Conservation (phyloP, 768 basidiomycete genomes). For the Serendipita sp. region DNA sequence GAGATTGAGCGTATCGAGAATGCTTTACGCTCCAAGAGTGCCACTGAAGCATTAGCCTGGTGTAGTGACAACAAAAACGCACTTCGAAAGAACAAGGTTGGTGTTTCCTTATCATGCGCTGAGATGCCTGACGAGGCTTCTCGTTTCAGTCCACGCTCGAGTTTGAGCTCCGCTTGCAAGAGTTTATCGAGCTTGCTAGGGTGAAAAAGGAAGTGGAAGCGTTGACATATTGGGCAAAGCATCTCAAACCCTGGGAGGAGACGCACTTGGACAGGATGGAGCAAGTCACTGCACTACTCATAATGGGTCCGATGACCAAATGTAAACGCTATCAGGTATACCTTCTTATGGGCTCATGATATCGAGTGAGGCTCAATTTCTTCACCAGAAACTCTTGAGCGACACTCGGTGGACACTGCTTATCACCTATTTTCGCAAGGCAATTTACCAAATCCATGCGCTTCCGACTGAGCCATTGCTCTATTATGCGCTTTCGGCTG, state of each 20-base stretch:
- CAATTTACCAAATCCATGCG: slow-evolving; percentile 75
- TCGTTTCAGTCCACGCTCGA: slow-evolving; percentile 70
- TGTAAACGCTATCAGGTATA: slow-evolving; percentile 68
- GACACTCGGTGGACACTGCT: slow-evolving; percentile 59
- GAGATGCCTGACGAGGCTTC: not conserved
- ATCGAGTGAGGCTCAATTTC: slow-evolving; percentile 1
- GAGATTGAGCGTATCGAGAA: slow-evolving; percentile 80
- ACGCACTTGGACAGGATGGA: slow-evolving; percentile 65
- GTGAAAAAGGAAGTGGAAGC: slow-evolving; percentile 51
- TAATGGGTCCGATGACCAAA: slow-evolving; percentile 51
- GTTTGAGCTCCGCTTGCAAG: slow-evolving; percentile 89
- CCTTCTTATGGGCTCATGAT: slow-evolving; percentile 4
- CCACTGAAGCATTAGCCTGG: slow-evolving; percentile 84
- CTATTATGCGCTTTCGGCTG: slow-evolving; percentile 77
- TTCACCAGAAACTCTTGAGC: slow-evolving; percentile 64
- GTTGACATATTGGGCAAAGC: slow-evolving; percentile 67
- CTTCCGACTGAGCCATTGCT: slow-evolving; percentile 79
- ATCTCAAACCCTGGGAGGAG: slow-evolving; percentile 68
- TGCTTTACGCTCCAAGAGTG: slow-evolving; percentile 58
- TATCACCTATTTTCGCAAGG: slow-evolving; percentile 61
- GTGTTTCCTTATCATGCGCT: not conserved
- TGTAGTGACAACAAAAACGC: slow-evolving; percentile 91
- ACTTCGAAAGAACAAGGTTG: slow-evolving; percentile 78
- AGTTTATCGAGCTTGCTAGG: slow-evolving; percentile 85
- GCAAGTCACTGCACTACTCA: slow-evolving; percentile 61